Conservation (phyloP, 2,329 filamentous ascomycete genomes). For the Neocatenulostroma microsporum region DNA sequence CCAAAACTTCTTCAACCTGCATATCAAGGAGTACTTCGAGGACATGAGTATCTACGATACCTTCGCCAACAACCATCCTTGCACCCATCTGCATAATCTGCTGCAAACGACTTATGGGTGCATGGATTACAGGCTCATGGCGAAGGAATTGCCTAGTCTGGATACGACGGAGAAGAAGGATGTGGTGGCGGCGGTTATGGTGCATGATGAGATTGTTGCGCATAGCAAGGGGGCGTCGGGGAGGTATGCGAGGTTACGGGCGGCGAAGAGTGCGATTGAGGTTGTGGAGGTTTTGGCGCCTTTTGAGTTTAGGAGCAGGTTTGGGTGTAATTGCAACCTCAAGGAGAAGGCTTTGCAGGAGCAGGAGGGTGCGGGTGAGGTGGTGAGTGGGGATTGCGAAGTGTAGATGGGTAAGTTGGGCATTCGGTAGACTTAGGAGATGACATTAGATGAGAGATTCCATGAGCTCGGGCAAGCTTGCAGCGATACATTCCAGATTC, state of each 20-base stretch:
- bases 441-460: too few species aligned
- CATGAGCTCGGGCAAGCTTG: too few species aligned
- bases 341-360: slow-evolving; percentile 2
- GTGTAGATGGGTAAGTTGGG: neutral
- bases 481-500: too few species aligned
- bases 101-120: slow-evolving; percentile 62
- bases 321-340: slow-evolving; percentile 54
- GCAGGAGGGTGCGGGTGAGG: neutral
- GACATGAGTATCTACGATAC: slow-evolving; percentile 78
- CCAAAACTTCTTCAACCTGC: slow-evolving; percentile 64
- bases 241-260: slow-evolving; percentile 64
- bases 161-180: slow-evolving; percentile 35
- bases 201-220: slow-evolving; percentile 66
- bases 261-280: slow-evolving; percentile 52
- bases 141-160: slow-evolving; percentile 44
- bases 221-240: slow-evolving; percentile 52
- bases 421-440: too few species aligned
- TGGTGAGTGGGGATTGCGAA: neutral
- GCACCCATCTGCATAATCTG: slow-evolving; percentile 58
- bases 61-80: slow-evolving; percentile 77
- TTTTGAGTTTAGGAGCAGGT: slow-evolving; percentile 53
- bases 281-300: slow-evolving; percentile 43
- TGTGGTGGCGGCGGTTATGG: slow-evolving; percentile 64
- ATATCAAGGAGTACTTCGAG: slow-evolving; percentile 69
- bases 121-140: slow-evolving; percentile 49